Evolutionary conservation across 306 rosid genomes (phyloP).

Genomic region (Arachis hypogaea): DNA sequence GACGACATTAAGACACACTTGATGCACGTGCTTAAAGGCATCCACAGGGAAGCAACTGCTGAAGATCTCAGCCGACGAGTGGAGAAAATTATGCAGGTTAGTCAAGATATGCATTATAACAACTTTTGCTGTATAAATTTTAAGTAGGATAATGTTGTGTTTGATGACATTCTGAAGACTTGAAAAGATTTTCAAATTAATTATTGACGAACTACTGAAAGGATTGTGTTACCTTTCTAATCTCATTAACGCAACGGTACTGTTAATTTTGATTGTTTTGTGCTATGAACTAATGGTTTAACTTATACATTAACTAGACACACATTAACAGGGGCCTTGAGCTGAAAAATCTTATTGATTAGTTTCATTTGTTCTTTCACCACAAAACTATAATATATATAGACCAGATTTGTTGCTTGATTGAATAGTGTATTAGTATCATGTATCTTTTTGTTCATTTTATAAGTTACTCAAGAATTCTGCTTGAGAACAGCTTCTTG

Average conservation of each 20-base stretch:
- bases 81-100: conserved; percentile 67
- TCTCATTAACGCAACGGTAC: background rate
- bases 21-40: conserved; percentile 53
- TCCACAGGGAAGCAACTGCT: conserved; percentile 60
- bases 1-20: conserved; percentile 63
- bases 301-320: background rate
- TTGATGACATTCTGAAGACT: conserved; percentile 18
- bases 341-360: background rate
- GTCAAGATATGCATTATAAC: conserved; percentile 22
- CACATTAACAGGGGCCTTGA: background rate
- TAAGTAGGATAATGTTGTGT: background rate
- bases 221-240: background rate
- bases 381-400: background rate
- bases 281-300: background rate
- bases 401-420: background rate
- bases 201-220: background rate
- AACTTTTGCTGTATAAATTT: background rate
- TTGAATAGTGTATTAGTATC: background rate
- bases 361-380: background rate
- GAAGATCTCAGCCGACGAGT: conserved; percentile 59
- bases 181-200: background rate
- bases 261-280: background rate
- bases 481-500: conserved; percentile 6
- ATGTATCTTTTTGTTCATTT: conserved; percentile 12
- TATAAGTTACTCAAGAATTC: conserved; percentile 19